These are phyloP conservation scores for Pseudopithomyces maydicus DNA, from an alignment of 2,329 filamentous ascomycete genomes.

Conservation along the genomic window DNA sequence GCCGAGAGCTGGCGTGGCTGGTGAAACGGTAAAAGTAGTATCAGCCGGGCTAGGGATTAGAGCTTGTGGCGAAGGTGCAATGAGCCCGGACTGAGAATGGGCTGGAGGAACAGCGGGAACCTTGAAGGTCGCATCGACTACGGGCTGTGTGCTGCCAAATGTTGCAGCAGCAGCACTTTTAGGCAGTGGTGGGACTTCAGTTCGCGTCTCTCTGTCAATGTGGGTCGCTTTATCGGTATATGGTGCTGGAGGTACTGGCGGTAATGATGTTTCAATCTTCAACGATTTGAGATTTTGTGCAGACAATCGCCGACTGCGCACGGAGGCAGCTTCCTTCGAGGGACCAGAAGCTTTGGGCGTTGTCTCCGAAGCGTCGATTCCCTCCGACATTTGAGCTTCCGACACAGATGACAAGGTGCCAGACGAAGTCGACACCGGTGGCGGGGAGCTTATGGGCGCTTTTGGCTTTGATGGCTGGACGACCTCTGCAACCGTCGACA, in stretches of 20 bases:
- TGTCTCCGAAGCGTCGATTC: constrained; percentile 29
- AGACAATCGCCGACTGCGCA: constrained; percentile 78
- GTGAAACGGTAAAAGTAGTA: constrained; percentile 47
- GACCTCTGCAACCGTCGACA: constrained; percentile 76
- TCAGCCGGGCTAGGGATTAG: constrained; percentile 49
- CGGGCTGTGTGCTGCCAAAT: constrained; percentile 31
- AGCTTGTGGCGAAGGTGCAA: constrained; percentile 37
- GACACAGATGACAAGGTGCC: constrained; percentile 39
- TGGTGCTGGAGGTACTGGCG: constrained; percentile 39
- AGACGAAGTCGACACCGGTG: constrained; percentile 33
- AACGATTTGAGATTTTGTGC: constrained; percentile 80
- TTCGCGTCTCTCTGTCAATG: constrained; percentile 38
- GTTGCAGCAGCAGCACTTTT: constrained; percentile 41
- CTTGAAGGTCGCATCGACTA: constrained; percentile 36
- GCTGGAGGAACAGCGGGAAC: constrained; percentile 37
- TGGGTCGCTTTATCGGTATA: constrained; percentile 41
- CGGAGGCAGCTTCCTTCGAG: constrained; percentile 49
- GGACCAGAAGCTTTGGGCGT: constrained; percentile 32
- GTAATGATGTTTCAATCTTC: constrained; percentile 78
- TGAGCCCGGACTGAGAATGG: constrained; percentile 29
- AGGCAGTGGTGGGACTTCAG: constrained; percentile 39
- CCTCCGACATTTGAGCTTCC: constrained; percentile 32
- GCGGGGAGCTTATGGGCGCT: constrained; percentile 34
- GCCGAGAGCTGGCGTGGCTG: constrained; percentile 41
- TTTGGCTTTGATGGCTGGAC: constrained; percentile 47